Conservation (phyloP, 2,329 filamentous ascomycete species). For the Colletotrichum tofieldiae region DNA sequence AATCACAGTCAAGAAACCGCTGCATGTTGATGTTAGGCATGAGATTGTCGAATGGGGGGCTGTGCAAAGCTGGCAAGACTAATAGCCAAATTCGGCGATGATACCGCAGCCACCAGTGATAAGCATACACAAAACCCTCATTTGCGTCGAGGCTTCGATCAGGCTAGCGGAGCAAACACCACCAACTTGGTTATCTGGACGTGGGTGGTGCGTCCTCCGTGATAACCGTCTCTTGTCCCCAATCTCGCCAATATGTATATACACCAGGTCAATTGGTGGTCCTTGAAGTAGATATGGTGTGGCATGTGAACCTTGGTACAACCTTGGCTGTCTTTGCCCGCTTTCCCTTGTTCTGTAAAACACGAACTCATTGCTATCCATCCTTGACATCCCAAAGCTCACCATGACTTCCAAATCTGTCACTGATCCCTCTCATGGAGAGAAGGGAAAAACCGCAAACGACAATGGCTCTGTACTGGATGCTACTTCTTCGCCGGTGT, state of each 20-base stretch:
- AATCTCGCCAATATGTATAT: background rate
- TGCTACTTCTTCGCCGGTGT: no score
- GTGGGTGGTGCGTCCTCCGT: background rate
- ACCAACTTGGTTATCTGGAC: background rate
- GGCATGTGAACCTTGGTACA: no score
- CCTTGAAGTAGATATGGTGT: no score
- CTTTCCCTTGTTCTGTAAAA: no score
- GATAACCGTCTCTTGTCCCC: no score
- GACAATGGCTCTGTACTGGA: no score
- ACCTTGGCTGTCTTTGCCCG: no score
- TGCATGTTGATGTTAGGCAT: background rate
- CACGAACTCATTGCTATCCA: no score
- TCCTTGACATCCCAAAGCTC: background rate
- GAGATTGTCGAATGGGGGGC: background rate
- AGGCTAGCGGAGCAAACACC: background rate
- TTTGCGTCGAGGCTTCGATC: background rate
- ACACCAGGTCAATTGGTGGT: no score
- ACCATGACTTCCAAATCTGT: background rate
- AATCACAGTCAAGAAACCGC: background rate
- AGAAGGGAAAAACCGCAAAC: no score
- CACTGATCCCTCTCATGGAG: no score
- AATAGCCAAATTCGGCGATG: background rate
- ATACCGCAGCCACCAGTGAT: background rate
- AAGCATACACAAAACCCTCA: background rate
- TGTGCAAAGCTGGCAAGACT: background rate